Conservation (phyloP, 2,329 filamentous ascomycete species). For the Periconia sp. region DNA sequence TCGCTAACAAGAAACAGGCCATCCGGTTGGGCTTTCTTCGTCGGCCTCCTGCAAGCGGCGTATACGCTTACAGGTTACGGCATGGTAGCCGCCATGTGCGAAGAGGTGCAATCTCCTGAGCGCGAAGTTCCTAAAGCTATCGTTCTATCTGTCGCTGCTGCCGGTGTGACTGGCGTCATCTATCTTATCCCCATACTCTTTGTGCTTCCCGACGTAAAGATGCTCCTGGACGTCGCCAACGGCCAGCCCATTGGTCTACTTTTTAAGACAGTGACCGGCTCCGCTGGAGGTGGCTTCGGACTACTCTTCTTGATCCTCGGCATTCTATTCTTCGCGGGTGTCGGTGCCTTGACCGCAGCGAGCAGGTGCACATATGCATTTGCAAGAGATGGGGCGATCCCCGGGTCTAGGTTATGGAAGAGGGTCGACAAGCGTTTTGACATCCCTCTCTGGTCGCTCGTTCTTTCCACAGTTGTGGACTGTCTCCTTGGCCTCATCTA, state of each 20-base stretch:
- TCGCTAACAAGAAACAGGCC: slow-evolving; percentile 50
- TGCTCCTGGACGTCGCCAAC: slow-evolving; percentile 69
- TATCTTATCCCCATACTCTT: slow-evolving; percentile 79
- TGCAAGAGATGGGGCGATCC: slow-evolving; percentile 76
- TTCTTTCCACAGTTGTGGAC: slow-evolving; percentile 71
- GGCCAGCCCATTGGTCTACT: slow-evolving; percentile 77
- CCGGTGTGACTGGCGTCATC: slow-evolving; percentile 68
- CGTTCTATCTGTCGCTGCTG: slow-evolving; percentile 70
- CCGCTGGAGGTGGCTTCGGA: slow-evolving; percentile 74
- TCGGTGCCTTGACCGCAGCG: slow-evolving; percentile 75
- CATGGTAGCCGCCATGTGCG: slow-evolving; percentile 75
- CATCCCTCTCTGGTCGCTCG: slow-evolving; percentile 73
- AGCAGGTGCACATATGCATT: slow-evolving; percentile 79
- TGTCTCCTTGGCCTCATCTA: slow-evolving; percentile 78
- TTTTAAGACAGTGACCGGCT: slow-evolving; percentile 78
- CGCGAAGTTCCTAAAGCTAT: slow-evolving; percentile 75
- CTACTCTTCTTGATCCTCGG: slow-evolving; percentile 77
- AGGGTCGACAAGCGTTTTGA: slow-evolving; percentile 69
- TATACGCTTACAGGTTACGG: slow-evolving; percentile 71
- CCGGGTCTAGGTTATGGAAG: slow-evolving; percentile 70
- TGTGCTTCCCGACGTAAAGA: slow-evolving; percentile 71
- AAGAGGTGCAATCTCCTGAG: slow-evolving; percentile 73
- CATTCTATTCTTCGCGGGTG: slow-evolving; percentile 77
- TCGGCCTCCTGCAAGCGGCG: slow-evolving; percentile 70
- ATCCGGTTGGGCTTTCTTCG: slow-evolving; percentile 74